Evolutionary conservation across 768 basidiomycete genomes (phyloP), one percentile per base, ranked within the genome.

Genomic region (Macrolepiota fuliginosa): DNA sequence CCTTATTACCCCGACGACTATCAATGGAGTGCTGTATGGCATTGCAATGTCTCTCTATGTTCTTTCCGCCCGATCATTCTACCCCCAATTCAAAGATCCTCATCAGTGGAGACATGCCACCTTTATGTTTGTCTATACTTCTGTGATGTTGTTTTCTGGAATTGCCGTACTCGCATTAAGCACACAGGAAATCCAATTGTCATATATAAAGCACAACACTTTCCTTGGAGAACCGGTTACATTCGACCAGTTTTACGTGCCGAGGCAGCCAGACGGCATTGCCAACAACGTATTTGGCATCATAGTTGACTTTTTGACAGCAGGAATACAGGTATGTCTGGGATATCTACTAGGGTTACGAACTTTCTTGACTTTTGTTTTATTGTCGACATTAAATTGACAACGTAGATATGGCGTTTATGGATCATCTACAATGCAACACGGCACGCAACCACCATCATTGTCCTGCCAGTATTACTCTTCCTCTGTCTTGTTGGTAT

Each of bases 241-340:
- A 37, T 58, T 36, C 24, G 25, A 42, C 15, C 0, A 22, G 11
- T 2, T 4, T 10, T 11, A 51, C 15, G 10, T 40, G 2, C 9
- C 35, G 19, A 9, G 15, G 7, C 36, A 32, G 17, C 49, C 27
- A n/a, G 19, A 29, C 12, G 13, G 9, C 19, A 36, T 11, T 6
- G 11, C 51, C 5, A 5, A 9, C 11, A 24, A 13, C 39, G 37
- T 19, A 11, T 27, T 22, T 9, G 29, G 25, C 15, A 25, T 35
- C n/a, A 51, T 42, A 4, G 1, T 52, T 42, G 58, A 46, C 4
- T 39, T 35, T 40, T 40, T 59, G 17, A 45, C 50, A 3, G 7
- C 32, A 17, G 58, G 25, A 37, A 52, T 59, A 25, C 58, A 59
- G 36, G 58, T 59, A 17, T n/a, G 58, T 24, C 4, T 32, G 29